Base-by-base conservation (phyloP, 345 rosid species). In the Eucalyptus rudis region DNA sequence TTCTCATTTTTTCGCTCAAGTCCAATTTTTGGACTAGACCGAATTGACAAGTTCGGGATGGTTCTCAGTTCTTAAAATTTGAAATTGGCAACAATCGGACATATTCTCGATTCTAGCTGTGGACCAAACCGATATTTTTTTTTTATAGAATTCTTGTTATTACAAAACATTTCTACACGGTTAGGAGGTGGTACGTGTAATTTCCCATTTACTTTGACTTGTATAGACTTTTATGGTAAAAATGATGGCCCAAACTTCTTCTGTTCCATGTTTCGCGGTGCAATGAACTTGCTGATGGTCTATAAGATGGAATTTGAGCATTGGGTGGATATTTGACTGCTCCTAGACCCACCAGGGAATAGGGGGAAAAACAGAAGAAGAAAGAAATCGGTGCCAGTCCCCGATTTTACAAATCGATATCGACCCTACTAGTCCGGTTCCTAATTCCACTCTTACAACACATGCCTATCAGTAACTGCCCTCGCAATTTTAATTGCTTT, bases 51-150 rank as follows among this genome's bases (percentile, higher is more conserved):
- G 7, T 11, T 11, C 1, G 0, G 2, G 1, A 25, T 59, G 66
- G 2, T 59, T 59, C 66, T 27, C 1, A 0, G 4, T 56, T 24
- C 62, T 56, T 24, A 24, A 56, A 0, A 56, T 56, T 56, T 56
- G 62, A 56, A 54, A 54, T 54, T 20, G 31, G 7, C 9, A 29
- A 59, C 15, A 54, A 54, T 8, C 0, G 1, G 4, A 25, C 0
- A 13, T 0, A 27, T 59, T 12, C 7, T 5, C 31, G 2, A 5
- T 59, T 59, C 15, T 27, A 27, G 3, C 0, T 27, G 1, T 5
- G 31, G 2, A 59, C n/a, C 0, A 0, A 27, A 59, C 3, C 0
- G 1, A 59, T n/a, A n/a, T n/a, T 12, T 11, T 25, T 59, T 59
- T 59, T 56, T 9, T 25, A 59, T 59, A 22, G 25, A 56, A 56